These are phyloP conservation scores for Clonostachys byssicola DNA, from an alignment of 2,329 filamentous ascomycete species.

Conservation along the genomic window DNA sequence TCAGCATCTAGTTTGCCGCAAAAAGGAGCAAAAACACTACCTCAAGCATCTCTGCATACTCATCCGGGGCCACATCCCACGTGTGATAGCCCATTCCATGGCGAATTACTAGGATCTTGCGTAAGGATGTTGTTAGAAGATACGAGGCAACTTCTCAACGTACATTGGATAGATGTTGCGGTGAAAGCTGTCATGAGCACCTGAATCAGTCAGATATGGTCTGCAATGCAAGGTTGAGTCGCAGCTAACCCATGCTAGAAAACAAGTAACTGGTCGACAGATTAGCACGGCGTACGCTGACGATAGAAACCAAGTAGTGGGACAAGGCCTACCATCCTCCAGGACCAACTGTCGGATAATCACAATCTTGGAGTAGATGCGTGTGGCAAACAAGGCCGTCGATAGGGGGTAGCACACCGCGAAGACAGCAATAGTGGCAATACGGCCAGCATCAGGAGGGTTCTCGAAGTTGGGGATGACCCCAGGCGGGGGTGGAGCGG, in stretches of 20 bases:
- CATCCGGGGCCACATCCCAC: slow-evolving; percentile 11
- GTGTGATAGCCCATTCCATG: slow-evolving; percentile 13
- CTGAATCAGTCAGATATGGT: neutral
- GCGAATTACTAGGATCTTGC: slow-evolving; percentile 9
- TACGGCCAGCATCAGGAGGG: neutral
- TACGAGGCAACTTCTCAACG: neutral
- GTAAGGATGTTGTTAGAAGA: neutral
- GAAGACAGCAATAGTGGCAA: neutral
- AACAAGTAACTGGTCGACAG: neutral
- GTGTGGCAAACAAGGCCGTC: neutral
- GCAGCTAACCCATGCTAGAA: neutral
- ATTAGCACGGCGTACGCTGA: neutral
- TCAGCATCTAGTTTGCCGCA: no score
- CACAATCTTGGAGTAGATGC: neutral
- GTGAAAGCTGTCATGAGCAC: neutral
- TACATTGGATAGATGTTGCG: neutral
- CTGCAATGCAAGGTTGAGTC: neutral
- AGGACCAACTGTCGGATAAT: neutral
- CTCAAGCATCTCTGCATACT: slow-evolving; percentile 7
- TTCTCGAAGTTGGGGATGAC: neutral
- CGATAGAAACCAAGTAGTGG: neutral
- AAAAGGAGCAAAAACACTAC: slow-evolving; percentile 1
- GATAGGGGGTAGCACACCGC: neutral
- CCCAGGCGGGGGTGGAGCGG: neutral
- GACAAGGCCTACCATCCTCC: neutral